Percentiles rank a stretch among this genome's conserved stretches.
Evolutionary conservation across 495 filamentous ascomycete genomes (phyloP).

Genomic region (Talaromyces nanjingensis): DNA sequence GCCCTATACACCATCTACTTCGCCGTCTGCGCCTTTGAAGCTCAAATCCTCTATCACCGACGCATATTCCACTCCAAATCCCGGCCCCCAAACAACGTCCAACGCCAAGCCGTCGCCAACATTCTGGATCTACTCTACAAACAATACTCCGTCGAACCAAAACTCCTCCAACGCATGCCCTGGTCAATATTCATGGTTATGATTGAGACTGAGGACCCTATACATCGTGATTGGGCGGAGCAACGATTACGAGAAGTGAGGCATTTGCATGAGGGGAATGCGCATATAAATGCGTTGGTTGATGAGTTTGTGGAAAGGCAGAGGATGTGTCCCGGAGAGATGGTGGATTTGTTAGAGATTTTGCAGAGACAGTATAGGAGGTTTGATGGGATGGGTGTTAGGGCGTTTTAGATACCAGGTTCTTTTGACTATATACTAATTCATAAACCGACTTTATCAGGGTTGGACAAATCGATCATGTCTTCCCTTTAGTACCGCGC

Average conservation of each 20-base stretch:
- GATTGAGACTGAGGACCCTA: slow-evolving; percentile 32
- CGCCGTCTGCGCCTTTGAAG: slow-evolving; percentile 39
- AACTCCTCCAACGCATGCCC: slow-evolving; percentile 31
- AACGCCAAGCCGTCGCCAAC: slow-evolving; percentile 24
- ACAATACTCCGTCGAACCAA: slow-evolving; percentile 28
- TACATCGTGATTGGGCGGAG: slow-evolving; percentile 33
- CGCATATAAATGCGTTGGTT: slow-evolving; percentile 27
- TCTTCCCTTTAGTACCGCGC: no score
- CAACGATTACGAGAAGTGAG: slow-evolving; percentile 29
- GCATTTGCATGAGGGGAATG: slow-evolving; percentile 26
- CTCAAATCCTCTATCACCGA: slow-evolving; percentile 35
- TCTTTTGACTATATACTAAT: background rate
- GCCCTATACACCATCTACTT: slow-evolving; percentile 41
- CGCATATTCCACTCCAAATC: slow-evolving; percentile 27
- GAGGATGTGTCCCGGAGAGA: slow-evolving; percentile 19
- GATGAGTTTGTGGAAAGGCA: slow-evolving; percentile 28
- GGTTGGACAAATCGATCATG: no score
- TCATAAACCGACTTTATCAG: background rate
- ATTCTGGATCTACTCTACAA: slow-evolving; percentile 35
- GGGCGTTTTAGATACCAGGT: background rate
- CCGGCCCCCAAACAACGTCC: slow-evolving; percentile 11
- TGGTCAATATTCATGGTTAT: slow-evolving; percentile 41
- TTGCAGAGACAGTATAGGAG: slow-evolving; percentile 12
- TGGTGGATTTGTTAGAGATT: slow-evolving; percentile 29
- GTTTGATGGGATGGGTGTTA: background rate